Base-by-base conservation (phyloP, 495 filamentous ascomycete species). In the Xylaria venustula region DNA sequence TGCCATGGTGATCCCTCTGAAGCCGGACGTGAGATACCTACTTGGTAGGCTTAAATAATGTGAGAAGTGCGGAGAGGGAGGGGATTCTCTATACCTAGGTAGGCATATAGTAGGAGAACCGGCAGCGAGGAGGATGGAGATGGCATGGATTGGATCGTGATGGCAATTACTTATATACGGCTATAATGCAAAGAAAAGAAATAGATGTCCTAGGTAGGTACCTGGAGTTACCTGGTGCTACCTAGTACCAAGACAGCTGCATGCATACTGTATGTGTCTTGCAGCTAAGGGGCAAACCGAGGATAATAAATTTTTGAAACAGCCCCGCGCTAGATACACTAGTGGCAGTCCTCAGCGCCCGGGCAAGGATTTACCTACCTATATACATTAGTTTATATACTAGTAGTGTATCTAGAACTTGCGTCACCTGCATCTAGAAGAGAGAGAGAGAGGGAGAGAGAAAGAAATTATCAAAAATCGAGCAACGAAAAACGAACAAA, bases 301-400 rank as follows among this genome's bases (percentile, higher is more conserved):
- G 37, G 23, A 44, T 47, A 41, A 58, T 58, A 58, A 58, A 58
- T 25, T 37, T 58, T 58, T 49, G 42, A 58, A 40, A 47, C 37
- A 12, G 28, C 17, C 41, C 54, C 54, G 44, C 54, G 44, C 54
- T 58, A 58, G 37, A 3, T 40, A 12, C 14, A 8, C 37, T 40
- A 34, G 11, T 11, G 11, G 30, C 30, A 34, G 30, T 34, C 30
- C 11, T 11, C 11, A 34, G 5, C 30, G 5, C 5, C 5, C 5
- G 5, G 11, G 30, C 30, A 34, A 11, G 30, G 30, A 34, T 34
- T 34, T 11, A 11, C 30, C 30, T 34, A 11, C 30, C 30, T 34
- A 34, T 34, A 5, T 11, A 5, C 11, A 5, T 34, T 34, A 5
- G 30, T 34, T 11, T 34, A 34, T 34, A 5, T 40, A 40, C 37